phyloP scores from a whole-genome alignment of 2,329 filamentous ascomycete genomes.

The Lachnellula occidentalis region DNA sequence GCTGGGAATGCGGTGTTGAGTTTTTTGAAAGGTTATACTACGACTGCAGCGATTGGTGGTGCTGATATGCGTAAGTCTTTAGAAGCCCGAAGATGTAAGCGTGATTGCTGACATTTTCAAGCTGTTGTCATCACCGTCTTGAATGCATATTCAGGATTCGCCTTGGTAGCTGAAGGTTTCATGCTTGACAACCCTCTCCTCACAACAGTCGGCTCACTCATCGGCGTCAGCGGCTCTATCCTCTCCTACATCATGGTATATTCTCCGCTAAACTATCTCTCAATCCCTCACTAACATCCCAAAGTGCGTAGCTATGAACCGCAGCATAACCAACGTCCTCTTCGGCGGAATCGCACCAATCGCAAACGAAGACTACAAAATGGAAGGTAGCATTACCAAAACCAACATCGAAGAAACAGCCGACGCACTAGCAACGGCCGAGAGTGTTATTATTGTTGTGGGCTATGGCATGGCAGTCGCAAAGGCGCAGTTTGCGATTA shows the following conservation, averaged over 20 bases:
- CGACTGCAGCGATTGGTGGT: constrained; percentile 83
- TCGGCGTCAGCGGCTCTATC: constrained; percentile 84
- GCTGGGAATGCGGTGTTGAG: constrained; percentile 71
- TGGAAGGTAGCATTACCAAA: constrained; percentile 73
- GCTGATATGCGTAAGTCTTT: constrained; percentile 69
- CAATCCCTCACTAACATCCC: constrained; percentile 34
- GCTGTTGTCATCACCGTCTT: constrained; percentile 83
- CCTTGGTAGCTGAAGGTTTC: constrained; percentile 82
- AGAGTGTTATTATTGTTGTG: constrained; percentile 77
- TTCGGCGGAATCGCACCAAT: constrained; percentile 75
- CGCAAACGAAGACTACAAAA: constrained; percentile 60
- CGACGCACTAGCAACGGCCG: constrained; percentile 67
- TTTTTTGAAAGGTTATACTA: constrained; percentile 83
- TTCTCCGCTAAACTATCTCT: background rate
- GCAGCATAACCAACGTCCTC: constrained; percentile 80
- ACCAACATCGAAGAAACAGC: constrained; percentile 77
- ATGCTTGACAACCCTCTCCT: constrained; percentile 86
- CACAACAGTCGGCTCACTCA: constrained; percentile 79
- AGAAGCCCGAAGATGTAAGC: background rate
- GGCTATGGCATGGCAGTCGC: constrained; percentile 94
- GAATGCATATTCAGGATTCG: constrained; percentile 88
- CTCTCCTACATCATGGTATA: constrained; percentile 69
- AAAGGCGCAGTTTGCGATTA: constrained; percentile 87
- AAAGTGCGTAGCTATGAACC: constrained; percentile 80
- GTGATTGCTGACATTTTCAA: constrained; percentile 25